These are phyloP conservation scores for Podaxis pistillaris DNA, from an alignment of 768 basidiomycete species.

Conservation along the genomic window DNA sequence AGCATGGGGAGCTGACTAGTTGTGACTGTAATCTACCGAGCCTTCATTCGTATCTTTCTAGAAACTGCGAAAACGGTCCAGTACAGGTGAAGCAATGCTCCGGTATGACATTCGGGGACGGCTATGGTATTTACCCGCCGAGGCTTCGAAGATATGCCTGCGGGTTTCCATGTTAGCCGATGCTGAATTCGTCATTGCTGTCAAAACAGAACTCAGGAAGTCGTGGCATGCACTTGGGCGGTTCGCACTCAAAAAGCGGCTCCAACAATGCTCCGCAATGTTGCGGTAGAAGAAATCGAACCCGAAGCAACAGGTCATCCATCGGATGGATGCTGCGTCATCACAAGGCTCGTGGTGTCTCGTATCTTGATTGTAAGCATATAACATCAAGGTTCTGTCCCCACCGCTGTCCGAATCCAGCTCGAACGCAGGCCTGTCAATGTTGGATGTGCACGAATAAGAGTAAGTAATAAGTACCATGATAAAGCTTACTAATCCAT, in stretches of 20 bases:
- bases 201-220: background rate
- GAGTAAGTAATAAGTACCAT: background rate
- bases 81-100: background rate
- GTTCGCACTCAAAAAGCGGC: background rate
- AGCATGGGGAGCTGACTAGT: background rate
- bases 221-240: background rate
- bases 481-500: background rate
- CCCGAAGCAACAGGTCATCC: background rate
- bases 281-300: background rate
- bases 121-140: background rate
- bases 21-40: conserved; percentile 7
- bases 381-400: background rate
- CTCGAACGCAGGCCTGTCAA: background rate
- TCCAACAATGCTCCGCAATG: background rate
- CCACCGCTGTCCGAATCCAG: background rate
- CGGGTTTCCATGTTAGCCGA: background rate
- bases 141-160: background rate
- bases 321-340: background rate
- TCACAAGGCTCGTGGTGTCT: background rate
- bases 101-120: background rate
- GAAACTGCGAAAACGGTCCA: background rate
- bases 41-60: background rate
- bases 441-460: background rate
- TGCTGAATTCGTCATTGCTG: background rate
- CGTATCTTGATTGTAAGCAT: background rate